Conservation (phyloP, 2,329 filamentous ascomycete species). For the Furcasterigmium sp. region DNA sequence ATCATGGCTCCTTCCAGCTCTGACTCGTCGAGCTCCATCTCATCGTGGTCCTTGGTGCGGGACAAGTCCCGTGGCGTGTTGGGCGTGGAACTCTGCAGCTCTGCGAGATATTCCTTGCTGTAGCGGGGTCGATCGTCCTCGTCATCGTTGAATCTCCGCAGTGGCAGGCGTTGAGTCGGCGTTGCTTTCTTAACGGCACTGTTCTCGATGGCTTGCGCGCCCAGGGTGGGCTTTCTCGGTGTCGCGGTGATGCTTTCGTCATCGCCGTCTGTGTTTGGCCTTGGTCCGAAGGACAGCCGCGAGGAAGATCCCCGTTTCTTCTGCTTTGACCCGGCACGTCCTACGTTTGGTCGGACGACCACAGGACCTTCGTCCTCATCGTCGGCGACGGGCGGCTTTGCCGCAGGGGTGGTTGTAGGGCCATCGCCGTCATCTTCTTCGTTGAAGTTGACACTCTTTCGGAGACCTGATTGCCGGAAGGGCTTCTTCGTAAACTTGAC, state of each 20-base stretch:
- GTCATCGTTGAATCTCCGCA: conserved; percentile 45
- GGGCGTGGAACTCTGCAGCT: conserved; percentile 81
- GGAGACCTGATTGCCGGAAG: conserved; percentile 52
- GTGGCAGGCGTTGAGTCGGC: conserved; percentile 42
- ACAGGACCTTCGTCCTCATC: conserved; percentile 41
- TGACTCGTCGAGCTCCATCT: conserved; percentile 52
- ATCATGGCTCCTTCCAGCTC: conserved; percentile 62
- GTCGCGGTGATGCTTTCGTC: conserved; percentile 35
- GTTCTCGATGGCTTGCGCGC: conserved; percentile 60
- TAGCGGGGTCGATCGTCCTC: conserved; percentile 74
- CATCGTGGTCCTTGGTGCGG: conserved; percentile 38
- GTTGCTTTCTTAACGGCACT: conserved; percentile 54
- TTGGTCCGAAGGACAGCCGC: conserved; percentile 70
- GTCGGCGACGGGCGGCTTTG: conserved; percentile 26
- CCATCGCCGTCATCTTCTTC: conserved; percentile 21
- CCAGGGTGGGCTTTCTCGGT: conserved; percentile 34
- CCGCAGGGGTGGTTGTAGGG: conserved; percentile 6
- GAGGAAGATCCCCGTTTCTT: conserved; percentile 65
- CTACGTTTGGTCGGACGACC: conserved; percentile 42
- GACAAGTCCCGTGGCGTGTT: conserved; percentile 53
- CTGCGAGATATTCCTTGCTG: conserved; percentile 78
- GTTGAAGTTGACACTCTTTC: conserved; percentile 47
- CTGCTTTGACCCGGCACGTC: conserved; percentile 47
- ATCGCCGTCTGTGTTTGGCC: conserved; percentile 47
- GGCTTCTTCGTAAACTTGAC: conserved; percentile 37